Evolutionary conservation across 2,329 filamentous ascomycete genomes (phyloP).

Genomic region (Zelopaecilomyces penicillatus): DNA sequence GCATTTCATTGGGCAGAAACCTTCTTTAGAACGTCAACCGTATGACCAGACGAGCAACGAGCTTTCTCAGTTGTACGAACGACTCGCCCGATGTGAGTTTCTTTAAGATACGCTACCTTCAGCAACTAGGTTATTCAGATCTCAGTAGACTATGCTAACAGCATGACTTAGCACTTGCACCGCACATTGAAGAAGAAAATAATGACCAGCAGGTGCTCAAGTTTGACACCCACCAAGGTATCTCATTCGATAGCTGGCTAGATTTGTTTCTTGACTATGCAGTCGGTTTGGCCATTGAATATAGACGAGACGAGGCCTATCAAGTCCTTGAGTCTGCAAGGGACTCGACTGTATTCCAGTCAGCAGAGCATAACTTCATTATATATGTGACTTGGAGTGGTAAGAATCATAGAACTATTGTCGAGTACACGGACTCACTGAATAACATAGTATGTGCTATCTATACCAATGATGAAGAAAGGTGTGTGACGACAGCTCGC

Average conservation of each 20-base stretch:
- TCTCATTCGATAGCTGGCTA: constrained; percentile 78
- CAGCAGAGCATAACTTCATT: constrained; percentile 57
- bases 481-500: constrained; percentile 62
- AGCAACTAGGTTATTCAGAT: not conserved
- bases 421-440: constrained; percentile 1
- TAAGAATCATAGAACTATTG: constrained; percentile 30
- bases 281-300: constrained; percentile 60
- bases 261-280: constrained; percentile 86
- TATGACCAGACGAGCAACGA: constrained; percentile 29
- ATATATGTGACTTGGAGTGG: constrained; percentile 72
- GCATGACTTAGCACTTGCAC: constrained; percentile 27
- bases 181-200: constrained; percentile 17
- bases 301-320: constrained; percentile 65
- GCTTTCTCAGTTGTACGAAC: constrained; percentile 47
- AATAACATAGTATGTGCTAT: constrained; percentile 64
- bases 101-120: not conserved
- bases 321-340: constrained; percentile 69
- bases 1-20: constrained; percentile 40
- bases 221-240: constrained; percentile 56
- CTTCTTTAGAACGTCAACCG: constrained; percentile 13
- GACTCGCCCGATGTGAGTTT: constrained; percentile 44
- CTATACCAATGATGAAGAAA: constrained; percentile 69
- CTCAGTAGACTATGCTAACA: too few relatives aligned
- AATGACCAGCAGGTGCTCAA: constrained; percentile 14
- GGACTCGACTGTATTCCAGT: constrained; percentile 75